These are phyloP conservation scores for Mycena sp. DNA, from an alignment of 1,284 basidiomycete species.

Conservation along the genomic window DNA sequence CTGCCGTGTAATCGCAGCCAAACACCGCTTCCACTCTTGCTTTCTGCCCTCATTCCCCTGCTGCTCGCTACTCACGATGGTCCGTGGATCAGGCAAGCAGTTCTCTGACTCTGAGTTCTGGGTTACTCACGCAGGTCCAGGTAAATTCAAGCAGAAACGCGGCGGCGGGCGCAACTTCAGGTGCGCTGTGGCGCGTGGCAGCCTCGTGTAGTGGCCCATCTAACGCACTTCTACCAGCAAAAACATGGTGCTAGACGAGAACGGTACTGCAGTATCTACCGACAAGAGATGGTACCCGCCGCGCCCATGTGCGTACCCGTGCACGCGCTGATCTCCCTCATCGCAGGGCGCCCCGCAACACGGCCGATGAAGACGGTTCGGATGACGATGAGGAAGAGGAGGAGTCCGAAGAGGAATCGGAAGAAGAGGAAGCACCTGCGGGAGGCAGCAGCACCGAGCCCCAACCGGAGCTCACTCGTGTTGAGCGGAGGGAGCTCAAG, in stretches of 20 bases:
- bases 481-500: constrained; percentile 77
- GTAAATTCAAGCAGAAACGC: constrained; percentile 87
- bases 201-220: neutral
- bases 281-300: constrained; percentile 53
- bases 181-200: constrained; percentile 42
- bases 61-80: constrained; percentile 51
- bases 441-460: constrained; percentile 42
- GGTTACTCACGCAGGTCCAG: constrained; percentile 41
- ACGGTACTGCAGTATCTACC: constrained; percentile 66
- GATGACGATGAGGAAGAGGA: constrained; percentile 40
- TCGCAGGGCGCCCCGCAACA: constrained; percentile 25
- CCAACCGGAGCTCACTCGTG: constrained; percentile 65
- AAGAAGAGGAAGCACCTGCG: constrained; percentile 49
- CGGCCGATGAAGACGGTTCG: constrained; percentile 46
- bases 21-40: constrained; percentile 4
- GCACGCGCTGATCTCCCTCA: neutral
- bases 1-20: constrained; percentile 6
- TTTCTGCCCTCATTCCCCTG: constrained; percentile 1
- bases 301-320: constrained; percentile 21
- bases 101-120: neutral
- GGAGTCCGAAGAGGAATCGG: constrained; percentile 45
- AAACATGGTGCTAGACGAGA: constrained; percentile 65
- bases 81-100: constrained; percentile 61
- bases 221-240: constrained; percentile 50
- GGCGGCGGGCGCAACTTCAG: constrained; percentile 88